These are phyloP conservation scores for Oldenlandia corymbosa DNA, from an alignment of 257 asterid species.

Conservation along the genomic window DNA sequence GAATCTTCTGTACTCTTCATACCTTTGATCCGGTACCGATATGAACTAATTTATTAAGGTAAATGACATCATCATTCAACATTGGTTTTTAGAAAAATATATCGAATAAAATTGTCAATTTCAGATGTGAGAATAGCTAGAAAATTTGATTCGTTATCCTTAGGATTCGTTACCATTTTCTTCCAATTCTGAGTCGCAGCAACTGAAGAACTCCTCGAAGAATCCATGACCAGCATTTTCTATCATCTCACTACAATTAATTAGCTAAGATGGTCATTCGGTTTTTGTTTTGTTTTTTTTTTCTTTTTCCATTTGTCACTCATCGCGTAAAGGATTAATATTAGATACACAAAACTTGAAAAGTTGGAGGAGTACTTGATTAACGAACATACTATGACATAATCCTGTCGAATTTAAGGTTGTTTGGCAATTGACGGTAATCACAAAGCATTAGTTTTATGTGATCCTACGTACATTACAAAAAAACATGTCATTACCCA, in stretches of 20 bases:
- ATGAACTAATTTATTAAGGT: no score
- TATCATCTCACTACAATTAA: constrained; percentile 82
- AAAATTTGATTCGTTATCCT: constrained; percentile 71
- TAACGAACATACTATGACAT: constrained; percentile 56
- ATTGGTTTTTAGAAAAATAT: no score
- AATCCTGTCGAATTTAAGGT: constrained; percentile 61
- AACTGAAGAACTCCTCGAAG: constrained; percentile 63
- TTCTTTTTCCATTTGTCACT: no score
- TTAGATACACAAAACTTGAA: no score
- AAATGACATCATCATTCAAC: no score
- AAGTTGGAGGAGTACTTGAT: background rate
- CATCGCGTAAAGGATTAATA: no score
- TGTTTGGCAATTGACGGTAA: constrained; percentile 69
- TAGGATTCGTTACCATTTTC: constrained; percentile 71
- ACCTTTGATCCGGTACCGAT: constrained; percentile 70
- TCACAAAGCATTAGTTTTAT: constrained; percentile 67
- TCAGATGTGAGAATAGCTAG: no score
- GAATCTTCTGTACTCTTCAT: constrained; percentile 66
- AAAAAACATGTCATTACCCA: no score
- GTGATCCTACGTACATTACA: constrained; percentile 40
- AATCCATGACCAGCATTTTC: constrained; percentile 91
- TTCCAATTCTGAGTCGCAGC: constrained; percentile 62
- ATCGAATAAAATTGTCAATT: no score
- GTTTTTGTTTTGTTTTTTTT: background rate
- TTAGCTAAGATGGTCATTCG: no score